These are phyloP conservation scores for Cladosporium colombiae DNA, from an alignment of 2,329 filamentous ascomycete genomes.

Conservation along the genomic window DNA sequence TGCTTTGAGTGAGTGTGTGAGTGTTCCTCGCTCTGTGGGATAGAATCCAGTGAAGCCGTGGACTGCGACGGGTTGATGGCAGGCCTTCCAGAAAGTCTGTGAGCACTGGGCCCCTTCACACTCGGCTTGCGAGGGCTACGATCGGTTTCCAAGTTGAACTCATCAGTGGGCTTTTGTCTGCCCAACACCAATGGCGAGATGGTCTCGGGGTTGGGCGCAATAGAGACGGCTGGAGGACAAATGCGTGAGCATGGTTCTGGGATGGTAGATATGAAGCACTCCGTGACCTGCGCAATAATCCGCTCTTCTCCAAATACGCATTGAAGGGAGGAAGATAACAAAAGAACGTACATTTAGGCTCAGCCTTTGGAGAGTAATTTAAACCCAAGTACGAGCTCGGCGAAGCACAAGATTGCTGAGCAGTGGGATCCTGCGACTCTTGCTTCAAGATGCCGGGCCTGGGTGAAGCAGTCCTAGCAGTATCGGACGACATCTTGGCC, in stretches of 20 bases:
- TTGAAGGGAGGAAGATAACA: neutral
- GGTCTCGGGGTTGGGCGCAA: constrained; percentile 45
- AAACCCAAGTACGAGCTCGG: constrained; percentile 87
- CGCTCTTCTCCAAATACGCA: neutral
- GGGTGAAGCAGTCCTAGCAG: constrained; percentile 19
- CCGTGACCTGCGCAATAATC: neutral
- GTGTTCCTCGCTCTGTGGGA: constrained; percentile 10
- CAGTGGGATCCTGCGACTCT: constrained; percentile 21
- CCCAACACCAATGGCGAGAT: constrained; percentile 51
- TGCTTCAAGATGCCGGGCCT: constrained; percentile 27
- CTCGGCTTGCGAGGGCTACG: constrained; percentile 37
- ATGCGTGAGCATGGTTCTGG: neutral
- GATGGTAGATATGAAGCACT: too few species aligned
- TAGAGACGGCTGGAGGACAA: constrained; percentile 45
- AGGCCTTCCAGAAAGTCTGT: constrained; percentile 46
- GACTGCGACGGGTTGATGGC: constrained; percentile 27
- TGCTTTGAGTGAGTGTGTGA: constrained; percentile 15
- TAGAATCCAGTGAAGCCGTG: constrained; percentile 8
- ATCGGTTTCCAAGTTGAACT: constrained; percentile 41
- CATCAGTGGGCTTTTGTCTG: constrained; percentile 47
- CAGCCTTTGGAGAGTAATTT: constrained; percentile 86
- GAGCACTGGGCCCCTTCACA: constrained; percentile 41
- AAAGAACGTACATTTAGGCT: neutral
- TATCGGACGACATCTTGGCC: constrained; percentile 2
- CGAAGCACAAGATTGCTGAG: constrained; percentile 26